Evolutionary conservation across 169 alveolate species (phyloP), one percentile per base, ranked within the genome.

Genomic region (Eimeria tenella): DNA sequence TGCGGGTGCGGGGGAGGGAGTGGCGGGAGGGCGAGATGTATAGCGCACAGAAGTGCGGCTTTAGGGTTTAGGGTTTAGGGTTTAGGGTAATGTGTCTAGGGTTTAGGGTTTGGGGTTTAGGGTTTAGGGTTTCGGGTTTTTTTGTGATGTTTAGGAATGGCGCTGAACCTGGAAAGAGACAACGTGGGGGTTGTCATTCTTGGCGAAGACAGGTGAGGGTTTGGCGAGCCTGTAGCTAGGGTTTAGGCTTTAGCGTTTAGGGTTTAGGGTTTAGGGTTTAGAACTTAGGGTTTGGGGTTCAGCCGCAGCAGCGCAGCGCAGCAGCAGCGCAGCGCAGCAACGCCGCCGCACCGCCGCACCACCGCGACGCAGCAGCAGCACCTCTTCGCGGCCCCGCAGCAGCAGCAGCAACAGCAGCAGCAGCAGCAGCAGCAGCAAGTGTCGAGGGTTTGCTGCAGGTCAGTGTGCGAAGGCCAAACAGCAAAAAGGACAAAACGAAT

Each of bases 151-250:
- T n/a, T n/a, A n/a, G n/a, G n/a, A n/a, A n/a, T n/a, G n/a, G n/a
- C n/a, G n/a, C n/a, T n/a, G n/a, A n/a, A n/a, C n/a, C n/a, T n/a
- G n/a, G n/a, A n/a, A n/a, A n/a, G n/a, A n/a, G n/a, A n/a, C n/a
- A n/a, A n/a, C n/a, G n/a, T n/a, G n/a, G n/a, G 65, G 95, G 99
- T 98, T 53, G 99, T 99, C 96, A 98, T 98, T 53, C 97, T 99
- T 95, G 99, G 99, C 70, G 99, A 99, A 93, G 99, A 98, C 96
- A 97, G 99, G 97, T 97, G 56, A 23, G 88, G 8, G 23, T 4
- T 15, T 4, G 53, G 42, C 42, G 13, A 13, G 13, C 65, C 65
- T 56, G 13, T 9, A 13, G 13, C 19, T 7, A 56, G 13, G 65
- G 65, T 13, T 7, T 13, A 56, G 65, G 19, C 13, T 56, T 56